These are phyloP conservation scores for Domatiomyces globalis DNA, from an alignment of 2,329 filamentous ascomycete genomes.

Conservation along the genomic window DNA sequence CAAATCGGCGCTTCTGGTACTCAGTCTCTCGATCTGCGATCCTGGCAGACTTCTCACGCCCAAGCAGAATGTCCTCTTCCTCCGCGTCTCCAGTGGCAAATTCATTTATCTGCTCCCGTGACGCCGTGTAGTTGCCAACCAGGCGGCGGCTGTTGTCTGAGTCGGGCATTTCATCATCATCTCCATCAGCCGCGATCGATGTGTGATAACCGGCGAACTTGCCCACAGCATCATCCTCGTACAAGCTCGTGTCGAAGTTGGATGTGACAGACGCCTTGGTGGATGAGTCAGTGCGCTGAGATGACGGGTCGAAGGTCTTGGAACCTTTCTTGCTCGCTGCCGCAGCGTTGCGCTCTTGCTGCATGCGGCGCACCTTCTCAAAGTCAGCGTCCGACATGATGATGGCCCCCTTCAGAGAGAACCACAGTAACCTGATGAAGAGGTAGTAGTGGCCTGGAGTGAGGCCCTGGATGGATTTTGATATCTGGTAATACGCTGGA, in stretches of 20 bases:
- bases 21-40: slow-evolving; percentile 91
- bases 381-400: slow-evolving; percentile 49
- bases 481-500: too few relatives aligned
- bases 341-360: slow-evolving; percentile 80
- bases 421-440: not conserved
- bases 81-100: slow-evolving; percentile 81
- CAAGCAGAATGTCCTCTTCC: slow-evolving; percentile 78
- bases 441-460: not conserved
- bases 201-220: slow-evolving; percentile 82
- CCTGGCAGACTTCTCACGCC: slow-evolving; percentile 74
- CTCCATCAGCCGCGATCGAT: slow-evolving; percentile 67
- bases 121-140: slow-evolving; percentile 91
- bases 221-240: slow-evolving; percentile 54
- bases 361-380: slow-evolving; percentile 71
- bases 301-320: slow-evolving; percentile 61
- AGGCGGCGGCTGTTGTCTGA: slow-evolving; percentile 57
- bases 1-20: slow-evolving; percentile 90
- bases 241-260: slow-evolving; percentile 70
- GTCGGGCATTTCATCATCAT: slow-evolving; percentile 66
- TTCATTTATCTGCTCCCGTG: slow-evolving; percentile 81
- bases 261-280: slow-evolving; percentile 88
- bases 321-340: slow-evolving; percentile 60
- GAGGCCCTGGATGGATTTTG: not conserved
- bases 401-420: not conserved
- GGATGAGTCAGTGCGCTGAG: slow-evolving; percentile 67